These are phyloP conservation scores for Bocquillonia castaneifolia DNA, from an alignment of 441 rosid genomes.

Conservation along the genomic window DNA sequence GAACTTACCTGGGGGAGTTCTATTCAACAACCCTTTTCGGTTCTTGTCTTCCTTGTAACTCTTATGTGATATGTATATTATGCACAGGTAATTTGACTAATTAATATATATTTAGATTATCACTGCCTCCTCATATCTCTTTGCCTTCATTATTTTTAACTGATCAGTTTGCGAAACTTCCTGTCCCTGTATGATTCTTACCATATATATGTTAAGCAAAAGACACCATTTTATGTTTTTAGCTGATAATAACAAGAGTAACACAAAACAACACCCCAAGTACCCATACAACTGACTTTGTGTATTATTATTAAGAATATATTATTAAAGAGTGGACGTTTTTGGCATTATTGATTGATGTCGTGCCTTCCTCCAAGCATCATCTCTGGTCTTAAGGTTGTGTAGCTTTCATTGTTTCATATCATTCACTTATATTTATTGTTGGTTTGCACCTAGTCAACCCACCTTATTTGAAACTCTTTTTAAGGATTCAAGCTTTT, in stretches of 20 bases:
- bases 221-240: not conserved
- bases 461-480: not conserved
- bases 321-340: not conserved
- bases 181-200: no score
- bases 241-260: not conserved
- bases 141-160: not conserved
- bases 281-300: no score
- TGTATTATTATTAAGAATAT: not conserved
- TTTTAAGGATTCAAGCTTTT: not conserved
- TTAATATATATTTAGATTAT: not conserved
- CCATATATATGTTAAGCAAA: not conserved
- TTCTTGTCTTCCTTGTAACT: not conserved
- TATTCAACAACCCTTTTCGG: not conserved
- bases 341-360: not conserved
- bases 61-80: no score
- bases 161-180: no score
- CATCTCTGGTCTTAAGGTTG: not conserved
- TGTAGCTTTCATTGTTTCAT: not conserved
- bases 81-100: no score
- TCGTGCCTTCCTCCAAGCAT: not conserved
- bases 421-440: not conserved
- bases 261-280: not conserved
- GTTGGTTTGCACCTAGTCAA: not conserved
- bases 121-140: not conserved
- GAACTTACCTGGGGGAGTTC: not conserved